Percentiles rank a stretch among this genome's conserved stretches.
phyloP scores from a whole-genome alignment of 257 asterid species.

The Vinca minor region DNA sequence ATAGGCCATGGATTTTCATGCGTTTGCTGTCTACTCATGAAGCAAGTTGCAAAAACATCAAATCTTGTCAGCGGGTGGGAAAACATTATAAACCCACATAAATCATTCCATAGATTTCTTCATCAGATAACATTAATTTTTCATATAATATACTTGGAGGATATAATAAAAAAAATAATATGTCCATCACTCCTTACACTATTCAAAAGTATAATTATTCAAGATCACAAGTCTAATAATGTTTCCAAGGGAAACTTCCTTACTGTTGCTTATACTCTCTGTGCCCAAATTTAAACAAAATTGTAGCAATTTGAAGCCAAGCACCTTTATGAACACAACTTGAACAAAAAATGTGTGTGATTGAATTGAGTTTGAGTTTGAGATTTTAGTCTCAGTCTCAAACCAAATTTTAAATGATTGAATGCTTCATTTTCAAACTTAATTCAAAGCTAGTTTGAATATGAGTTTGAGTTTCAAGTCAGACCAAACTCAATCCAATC shows the following conservation, averaged over 20 bases:
- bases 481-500: too few species aligned
- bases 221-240: neutral
- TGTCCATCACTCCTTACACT: neutral
- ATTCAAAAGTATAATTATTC: neutral
- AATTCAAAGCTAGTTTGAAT: too few species aligned
- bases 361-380: too few species aligned
- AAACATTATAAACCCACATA: neutral
- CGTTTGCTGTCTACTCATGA: neutral
- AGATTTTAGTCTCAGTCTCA: too few species aligned
- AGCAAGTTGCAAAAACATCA: constrained; percentile 1
- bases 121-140: neutral
- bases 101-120: constrained; percentile 1
- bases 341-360: neutral
- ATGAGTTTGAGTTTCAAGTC: too few species aligned
- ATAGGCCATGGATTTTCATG: neutral
- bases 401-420: neutral
- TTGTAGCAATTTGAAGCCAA: neutral
- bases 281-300: neutral
- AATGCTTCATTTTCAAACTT: neutral
- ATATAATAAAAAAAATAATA: neutral
- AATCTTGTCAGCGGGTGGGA: neutral
- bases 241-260: constrained; percentile 9
- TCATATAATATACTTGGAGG: neutral
- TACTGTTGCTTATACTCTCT: neutral
- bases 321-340: constrained; percentile 3